Base-by-base conservation (phyloP, 1,284 basidiomycete genomes). In the Sphagnurus paluster region DNA sequence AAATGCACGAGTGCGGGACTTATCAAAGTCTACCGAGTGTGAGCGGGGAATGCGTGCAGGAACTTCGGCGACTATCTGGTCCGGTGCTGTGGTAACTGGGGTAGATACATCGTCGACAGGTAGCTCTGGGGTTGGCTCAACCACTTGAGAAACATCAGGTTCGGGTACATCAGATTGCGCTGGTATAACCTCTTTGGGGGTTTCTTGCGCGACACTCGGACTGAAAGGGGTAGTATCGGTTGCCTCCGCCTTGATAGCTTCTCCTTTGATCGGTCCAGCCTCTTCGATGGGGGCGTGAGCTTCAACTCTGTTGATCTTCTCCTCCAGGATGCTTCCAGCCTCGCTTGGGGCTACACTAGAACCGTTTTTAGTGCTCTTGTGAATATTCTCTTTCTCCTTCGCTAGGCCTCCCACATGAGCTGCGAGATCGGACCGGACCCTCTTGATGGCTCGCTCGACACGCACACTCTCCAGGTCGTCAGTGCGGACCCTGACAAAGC, bases 391-490 rank as follows among this genome's bases (percentile, higher is more conserved):
- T 44, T 63, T 66, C n/a, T 65, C 64, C 39, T 62, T 70, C 53
- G 55, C 49, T 39, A 69, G 56, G 17, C 52, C 39, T 20, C 70
- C 69, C 41, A 73, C 67, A 57, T 90, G 88, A 5, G 80, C 83
- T 6, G 85, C 85, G n/a, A 90, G 69, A 67, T 93, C 92, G 41
- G 87, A 90, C 44, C 89, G 76, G 13, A 91, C 89, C 34, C 88
- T 82, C 68, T 92, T 90, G 64, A 94, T 89, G 3, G 91, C 85
- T 48, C 92, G 77, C 67, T 94, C 91, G 34, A 89, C 82, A 35
- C 90, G 81, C 4, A 87, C 84, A 59, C 89, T 92, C 69, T 93
- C 84, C 37, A 94, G 68, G 63, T 94, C 91, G 60, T 94, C 92
- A 3, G 82, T 84, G 51, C 90, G 79, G 14, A 93, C 89, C 32